Conservation (phyloP, 768 basidiomycete species). For the Lactarius akahatsu region DNA sequence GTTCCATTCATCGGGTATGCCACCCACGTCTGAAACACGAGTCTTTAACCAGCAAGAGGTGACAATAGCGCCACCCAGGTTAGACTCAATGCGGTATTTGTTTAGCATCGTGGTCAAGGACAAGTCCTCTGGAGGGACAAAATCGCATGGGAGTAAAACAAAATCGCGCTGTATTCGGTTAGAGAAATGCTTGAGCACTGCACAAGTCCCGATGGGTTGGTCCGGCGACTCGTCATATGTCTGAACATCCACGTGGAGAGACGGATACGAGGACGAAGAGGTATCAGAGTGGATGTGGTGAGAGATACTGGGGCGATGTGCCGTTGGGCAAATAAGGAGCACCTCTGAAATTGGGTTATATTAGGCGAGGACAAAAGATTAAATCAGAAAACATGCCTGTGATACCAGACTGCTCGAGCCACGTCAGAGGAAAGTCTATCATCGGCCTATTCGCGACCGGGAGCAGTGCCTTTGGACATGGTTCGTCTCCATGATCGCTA, state of each 20-base stretch:
- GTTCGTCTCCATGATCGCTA: slow-evolving; percentile 70
- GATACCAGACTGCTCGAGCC: slow-evolving; percentile 87
- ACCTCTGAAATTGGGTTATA: slow-evolving; percentile 55
- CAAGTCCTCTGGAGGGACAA: slow-evolving; percentile 75
- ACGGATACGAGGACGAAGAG: slow-evolving; percentile 55
- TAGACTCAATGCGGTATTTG: slow-evolving; percentile 73
- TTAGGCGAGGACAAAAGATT: slow-evolving; percentile 21
- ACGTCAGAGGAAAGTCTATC: slow-evolving; percentile 77
- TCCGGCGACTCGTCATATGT: slow-evolving; percentile 75
- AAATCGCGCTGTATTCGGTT: slow-evolving; percentile 80
- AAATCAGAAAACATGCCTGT: slow-evolving; percentile 52
- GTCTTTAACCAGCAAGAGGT: slow-evolving; percentile 65
- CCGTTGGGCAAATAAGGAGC: slow-evolving; percentile 77
- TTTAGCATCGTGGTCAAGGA: slow-evolving; percentile 69
- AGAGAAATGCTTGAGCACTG: slow-evolving; percentile 75
- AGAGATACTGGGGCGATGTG: slow-evolving; percentile 72
- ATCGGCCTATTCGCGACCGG: slow-evolving; percentile 88
- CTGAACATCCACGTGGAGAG: slow-evolving; percentile 73
- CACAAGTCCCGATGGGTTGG: slow-evolving; percentile 65
- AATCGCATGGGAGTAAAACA: slow-evolving; percentile 88
- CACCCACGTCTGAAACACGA: slow-evolving; percentile 51
- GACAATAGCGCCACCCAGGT: slow-evolving; percentile 60
- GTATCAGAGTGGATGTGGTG: slow-evolving; percentile 83
- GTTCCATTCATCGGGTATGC: slow-evolving; percentile 68
- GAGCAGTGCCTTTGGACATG: slow-evolving; percentile 83